Percentiles rank a stretch among this genome's conserved stretches.
phyloP scores from a whole-genome alignment of 148 eudicot genomes.

The Arbutus unedo region DNA sequence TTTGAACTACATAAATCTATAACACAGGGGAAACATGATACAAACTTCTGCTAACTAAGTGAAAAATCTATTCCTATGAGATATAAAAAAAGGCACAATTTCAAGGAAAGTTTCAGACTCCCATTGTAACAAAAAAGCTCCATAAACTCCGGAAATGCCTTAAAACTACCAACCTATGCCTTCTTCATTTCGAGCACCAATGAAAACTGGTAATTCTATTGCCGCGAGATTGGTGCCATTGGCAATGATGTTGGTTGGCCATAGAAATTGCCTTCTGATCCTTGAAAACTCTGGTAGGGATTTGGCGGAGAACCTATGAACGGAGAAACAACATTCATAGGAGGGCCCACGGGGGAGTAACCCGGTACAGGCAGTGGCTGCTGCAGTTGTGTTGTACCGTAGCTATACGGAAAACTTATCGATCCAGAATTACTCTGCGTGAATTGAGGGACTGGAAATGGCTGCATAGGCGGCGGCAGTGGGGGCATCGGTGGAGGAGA shows the following conservation, averaged over 20 bases:
- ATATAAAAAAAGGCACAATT: slow-evolving; percentile 15
- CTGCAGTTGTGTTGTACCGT: slow-evolving; percentile 40
- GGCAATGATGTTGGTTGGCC: slow-evolving; percentile 54
- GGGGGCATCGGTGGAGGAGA: slow-evolving; percentile 65
- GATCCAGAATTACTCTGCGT: slow-evolving; percentile 35
- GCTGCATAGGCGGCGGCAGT: slow-evolving; percentile 61
- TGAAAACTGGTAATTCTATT: slow-evolving; percentile 4
- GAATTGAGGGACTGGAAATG: slow-evolving; percentile 53
- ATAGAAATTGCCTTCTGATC: slow-evolving; percentile 61
- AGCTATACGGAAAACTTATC: slow-evolving; percentile 42
- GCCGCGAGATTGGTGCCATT: slow-evolving; percentile 61
- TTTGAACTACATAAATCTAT: no score
- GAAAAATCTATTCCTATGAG: slow-evolving; percentile 21
- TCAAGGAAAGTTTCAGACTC: slow-evolving; percentile 6
- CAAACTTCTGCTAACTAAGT: slow-evolving; percentile 25
- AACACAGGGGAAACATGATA: slow-evolving; percentile 17
- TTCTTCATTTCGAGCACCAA: background rate
- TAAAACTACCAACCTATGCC: background rate
- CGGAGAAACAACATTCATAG: slow-evolving; percentile 35
- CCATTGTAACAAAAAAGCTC: background rate
- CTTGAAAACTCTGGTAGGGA: slow-evolving; percentile 52
- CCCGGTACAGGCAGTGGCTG: slow-evolving; percentile 32
- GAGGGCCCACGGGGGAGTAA: slow-evolving; percentile 44
- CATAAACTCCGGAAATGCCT: background rate
- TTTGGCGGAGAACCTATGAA: slow-evolving; percentile 36